Base-by-base conservation (phyloP, 257 asterid species). In the Solanum medicagineum region DNA sequence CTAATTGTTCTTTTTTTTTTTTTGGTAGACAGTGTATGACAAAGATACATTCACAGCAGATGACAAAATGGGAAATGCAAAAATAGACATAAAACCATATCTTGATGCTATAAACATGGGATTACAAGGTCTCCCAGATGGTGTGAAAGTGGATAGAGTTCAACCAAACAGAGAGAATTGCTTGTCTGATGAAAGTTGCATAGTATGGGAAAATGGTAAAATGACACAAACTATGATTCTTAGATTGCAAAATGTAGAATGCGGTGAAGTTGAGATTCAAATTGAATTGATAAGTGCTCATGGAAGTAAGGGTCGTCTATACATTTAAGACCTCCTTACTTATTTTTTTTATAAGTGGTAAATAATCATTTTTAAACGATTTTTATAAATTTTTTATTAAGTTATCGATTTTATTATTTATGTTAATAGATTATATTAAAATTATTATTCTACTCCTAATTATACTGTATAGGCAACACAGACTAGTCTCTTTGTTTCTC, bases 1-100 rank as follows among this genome's bases (percentile, higher is more conserved):
- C 24, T 26, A 24, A 26, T 8, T 36, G 0, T 70, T 77, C 3
- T 13, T n/a, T 24, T 49, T 1, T 1, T 3, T 5, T 8, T 8
- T 15, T 70, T 55, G 82, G 7, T 89, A 95, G 98, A 82, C 83
- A 0, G 98, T 96, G 42, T 93, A 87, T 75, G 98, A 96, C 69
- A 92, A 93, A 84, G 99, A 96, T 89, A 96, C 98, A 6, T 96
- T 96, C 91, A 90, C 94, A 7, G 93, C 59, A 3, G 99, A 96
- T 45, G 99, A 96, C 89, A 88, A 88, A 89, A 93, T 96, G 98
- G 99, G 99, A 51, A 86, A 77, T 24, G 99, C 98, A 0, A 83
- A 88, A 3, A 88, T 96, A 40, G 92, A 91, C 89, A 88, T 96
- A 66, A 88, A 79, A 36, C 88, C 97, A 1, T 85, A 88, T 65